Base-by-base conservation (phyloP, 805 yeast genomes). In the Sugiyamaella floridensis region DNA sequence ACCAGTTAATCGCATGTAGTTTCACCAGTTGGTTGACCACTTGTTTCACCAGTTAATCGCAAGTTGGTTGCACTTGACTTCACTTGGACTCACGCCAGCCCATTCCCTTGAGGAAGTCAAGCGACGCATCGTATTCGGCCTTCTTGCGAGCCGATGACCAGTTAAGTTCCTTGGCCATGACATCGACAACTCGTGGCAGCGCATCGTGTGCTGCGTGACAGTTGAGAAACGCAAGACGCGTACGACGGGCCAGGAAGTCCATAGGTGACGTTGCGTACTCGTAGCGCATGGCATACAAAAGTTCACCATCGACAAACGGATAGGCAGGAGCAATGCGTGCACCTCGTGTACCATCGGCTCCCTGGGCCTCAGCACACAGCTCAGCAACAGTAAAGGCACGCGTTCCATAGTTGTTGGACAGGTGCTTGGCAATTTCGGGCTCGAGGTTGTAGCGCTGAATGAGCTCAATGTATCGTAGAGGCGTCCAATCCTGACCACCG, bases 211-310 rank as follows among this genome's bases (percentile, higher is more conserved):
- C 96, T 58, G 85, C 89, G 68, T 81, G 81, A 43, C 93, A 87
- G 71, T 90, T 90, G 67, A 90, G 76, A 75, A 89, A 92, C 2
- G 96, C 96, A 67, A 88, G 81, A 71, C 98, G 82, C 50, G 92
- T 83, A 77, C 98, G 85, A 76, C 97, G 85, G 52, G 95, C 88
- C 59, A 90, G 76, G 76, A 90, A 89, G 70, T 90, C 98, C 53
- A 84, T 73, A 46, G 96, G 95, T 11, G 90, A 86, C 72, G 95
- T 79, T 43, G 88, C 81, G 69, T 89, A 88, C 74, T 90, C 98
- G 71, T 87, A 79, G 56, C 80, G 73, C 61, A 89, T 76, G 11
- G 89, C 83, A 72, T 89, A 92, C 65, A 82, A 77, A 69, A 92
- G 77, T 74, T 90, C 98, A 50, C 93, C 97, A 51, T 73, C 75